Percentiles rank a stretch among this genome's conserved stretches.
Evolutionary conservation across 192 early-diverging fungal species (phyloP).

Genomic region (Coemansia interrupta): DNA sequence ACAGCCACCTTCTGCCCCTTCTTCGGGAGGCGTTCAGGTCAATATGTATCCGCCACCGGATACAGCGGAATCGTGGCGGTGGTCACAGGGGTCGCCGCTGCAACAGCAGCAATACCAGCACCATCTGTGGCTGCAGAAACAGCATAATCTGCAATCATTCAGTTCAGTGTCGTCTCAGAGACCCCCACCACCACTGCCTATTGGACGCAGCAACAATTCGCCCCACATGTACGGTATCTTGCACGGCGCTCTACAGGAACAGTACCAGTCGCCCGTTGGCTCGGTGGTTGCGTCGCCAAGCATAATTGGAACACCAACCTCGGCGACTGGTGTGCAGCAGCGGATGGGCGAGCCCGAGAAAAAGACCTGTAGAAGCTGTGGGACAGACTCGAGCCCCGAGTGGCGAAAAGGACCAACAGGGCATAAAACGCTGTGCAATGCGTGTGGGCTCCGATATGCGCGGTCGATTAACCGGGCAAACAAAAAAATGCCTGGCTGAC

Average conservation of each 20-base stretch:
- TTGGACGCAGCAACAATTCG: constrained; percentile 13
- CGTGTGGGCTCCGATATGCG: constrained; percentile 53
- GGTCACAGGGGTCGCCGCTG: constrained; percentile 18
- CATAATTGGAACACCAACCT: constrained; percentile 19
- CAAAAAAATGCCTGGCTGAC: constrained; percentile 29
- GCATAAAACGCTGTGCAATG: constrained; percentile 60
- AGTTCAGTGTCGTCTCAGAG: constrained; percentile 14
- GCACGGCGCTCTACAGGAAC: constrained; percentile 23
- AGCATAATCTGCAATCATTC: constrained; percentile 5
- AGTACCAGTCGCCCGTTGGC: constrained; percentile 39
- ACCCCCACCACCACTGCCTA: constrained; percentile 21
- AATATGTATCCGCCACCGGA: constrained; percentile 48
- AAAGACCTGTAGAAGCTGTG: constrained; percentile 54
- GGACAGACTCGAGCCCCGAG: constrained; percentile 56
- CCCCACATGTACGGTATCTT: constrained; percentile 25
- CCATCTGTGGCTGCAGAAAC: constrained; percentile 5
- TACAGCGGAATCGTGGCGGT: constrained; percentile 30
- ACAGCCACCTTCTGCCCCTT: constrained; percentile 21
- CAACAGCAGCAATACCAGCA: constrained; percentile 19
- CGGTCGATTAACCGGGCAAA: constrained; percentile 52
- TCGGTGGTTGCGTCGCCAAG: constrained; percentile 36
- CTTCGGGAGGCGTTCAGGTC: constrained; percentile 30
- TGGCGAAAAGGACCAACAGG: constrained; percentile 57
- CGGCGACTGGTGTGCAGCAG: constrained; percentile 3
- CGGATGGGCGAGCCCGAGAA: constrained; percentile 25